These are phyloP conservation scores for Pichia ethanolica DNA, from an alignment of 805 yeast species.

Conservation along the genomic window DNA sequence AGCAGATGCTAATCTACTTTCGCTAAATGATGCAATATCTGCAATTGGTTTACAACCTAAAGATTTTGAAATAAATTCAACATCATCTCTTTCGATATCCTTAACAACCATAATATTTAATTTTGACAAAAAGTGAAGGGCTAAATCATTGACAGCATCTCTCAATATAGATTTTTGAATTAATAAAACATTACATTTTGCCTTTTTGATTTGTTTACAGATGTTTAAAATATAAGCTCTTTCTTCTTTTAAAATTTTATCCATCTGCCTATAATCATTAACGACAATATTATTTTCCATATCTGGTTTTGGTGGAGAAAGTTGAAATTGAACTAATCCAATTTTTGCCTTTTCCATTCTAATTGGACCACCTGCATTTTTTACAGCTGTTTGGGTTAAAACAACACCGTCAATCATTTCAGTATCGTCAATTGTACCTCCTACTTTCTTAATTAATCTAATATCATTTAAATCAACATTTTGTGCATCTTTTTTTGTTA, in stretches of 20 bases:
- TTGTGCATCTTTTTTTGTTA: slow-evolving; percentile 38
- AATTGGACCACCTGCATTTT: slow-evolving; percentile 90
- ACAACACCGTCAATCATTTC: slow-evolving; percentile 90
- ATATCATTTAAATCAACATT: slow-evolving; percentile 84
- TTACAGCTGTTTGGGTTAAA: slow-evolving; percentile 81
- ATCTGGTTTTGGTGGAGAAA: slow-evolving; percentile 95
- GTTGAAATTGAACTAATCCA: slow-evolving; percentile 86
- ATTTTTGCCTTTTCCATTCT: slow-evolving; percentile 90
- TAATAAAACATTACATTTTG: slow-evolving; percentile 87
- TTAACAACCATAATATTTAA: slow-evolving; percentile 89
- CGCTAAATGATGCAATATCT: slow-evolving; percentile 87
- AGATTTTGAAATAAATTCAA: slow-evolving; percentile 79
- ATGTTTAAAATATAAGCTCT: slow-evolving; percentile 90
- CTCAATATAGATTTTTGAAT: slow-evolving; percentile 90
- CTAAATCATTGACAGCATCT: slow-evolving; percentile 91
- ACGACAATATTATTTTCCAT: slow-evolving; percentile 97
- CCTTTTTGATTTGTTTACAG: slow-evolving; percentile 92
- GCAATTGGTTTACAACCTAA: slow-evolving; percentile 95
- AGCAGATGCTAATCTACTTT: slow-evolving; percentile 86
- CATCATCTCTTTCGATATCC: slow-evolving; percentile 93
- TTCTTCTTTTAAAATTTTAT: slow-evolving; percentile 94
- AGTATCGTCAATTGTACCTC: slow-evolving; percentile 97
- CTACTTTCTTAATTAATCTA: slow-evolving; percentile 85
- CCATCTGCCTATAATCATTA: slow-evolving; percentile 98
- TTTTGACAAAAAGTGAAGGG: slow-evolving; percentile 89